Evolutionary conservation across 305 asterid genomes (phyloP), one percentile per base, ranked within the genome.

Genomic region (Solanum hybrid): DNA sequence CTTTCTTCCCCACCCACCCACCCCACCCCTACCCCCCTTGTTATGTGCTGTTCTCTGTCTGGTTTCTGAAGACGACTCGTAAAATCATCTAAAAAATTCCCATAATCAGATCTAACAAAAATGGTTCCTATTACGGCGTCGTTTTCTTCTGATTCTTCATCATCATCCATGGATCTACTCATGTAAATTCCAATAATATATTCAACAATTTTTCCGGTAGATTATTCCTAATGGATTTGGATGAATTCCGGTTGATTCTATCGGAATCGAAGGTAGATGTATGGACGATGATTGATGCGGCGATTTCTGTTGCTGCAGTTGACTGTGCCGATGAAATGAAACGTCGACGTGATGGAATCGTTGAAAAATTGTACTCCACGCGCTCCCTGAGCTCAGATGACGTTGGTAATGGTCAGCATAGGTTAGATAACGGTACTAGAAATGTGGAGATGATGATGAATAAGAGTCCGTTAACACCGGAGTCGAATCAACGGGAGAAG

Each of bases 391-490:
- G 89, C 93, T 96, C 98, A 90, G 87, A 90, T 90, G 90, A 87
- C 78, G 93, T 85, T 64, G 91, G 56, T 51, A 88, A 71, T 27
- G 95, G 69, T 31, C 93, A 75, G 88, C 92, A 92, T 90, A 90
- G 84, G 90, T 89, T 81, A 42, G 89, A 76, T 90, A 90, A 80
- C 89, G 38, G 66, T 73, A 78, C 81, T 79, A 36, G 60, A 79
- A 87, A 88, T 87, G 87, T 91, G 92, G 90, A 86, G 90, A 85
- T 89, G 92, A 85, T 89, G 92, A 87, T 56, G 42, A 93, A 94
- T 91, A 95, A 93, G 92, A 93, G 96, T 90, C 95, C 97, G 90
- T 93, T 95, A 93, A 95, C 98, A 90, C 99, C 98, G n/a, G 98
- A 96, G 90, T 97, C 99, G 71, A 91, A 95, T 91, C 93, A 94